Percentiles rank a stretch among this genome's conserved stretches.
phyloP scores from a whole-genome alignment of 2,329 filamentous ascomycete species.

The Xylariaceae sp. region DNA sequence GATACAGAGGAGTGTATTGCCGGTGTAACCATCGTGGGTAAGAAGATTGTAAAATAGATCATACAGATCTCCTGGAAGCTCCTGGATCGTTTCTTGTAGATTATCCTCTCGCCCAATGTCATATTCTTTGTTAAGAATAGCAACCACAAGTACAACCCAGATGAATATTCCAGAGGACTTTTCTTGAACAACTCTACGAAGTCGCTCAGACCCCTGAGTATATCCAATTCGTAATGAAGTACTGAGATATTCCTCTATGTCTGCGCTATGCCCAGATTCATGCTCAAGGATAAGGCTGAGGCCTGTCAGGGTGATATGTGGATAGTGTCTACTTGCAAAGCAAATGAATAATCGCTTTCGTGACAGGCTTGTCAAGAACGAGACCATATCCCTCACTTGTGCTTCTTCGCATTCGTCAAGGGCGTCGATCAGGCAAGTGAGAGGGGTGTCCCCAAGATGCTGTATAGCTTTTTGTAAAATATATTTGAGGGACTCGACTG shows the following conservation, averaged over 20 bases:
- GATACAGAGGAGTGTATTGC: slow-evolving; percentile 6
- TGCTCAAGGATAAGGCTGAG: slow-evolving; percentile 5
- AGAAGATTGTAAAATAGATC: slow-evolving; percentile 10
- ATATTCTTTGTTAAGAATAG: slow-evolving; percentile 10
- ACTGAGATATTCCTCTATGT: slow-evolving; percentile 6
- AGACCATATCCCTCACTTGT: slow-evolving; percentile 41
- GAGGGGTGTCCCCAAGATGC: slow-evolving; percentile 7
- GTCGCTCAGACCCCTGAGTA: not conserved
- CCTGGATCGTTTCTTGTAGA: not conserved
- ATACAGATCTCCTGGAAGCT: slow-evolving; percentile 8
- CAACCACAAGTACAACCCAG: slow-evolving; percentile 12
- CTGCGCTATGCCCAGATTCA: slow-evolving; percentile 4
- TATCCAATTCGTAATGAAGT: not conserved
- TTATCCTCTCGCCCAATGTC: not conserved
- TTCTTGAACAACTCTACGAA: slow-evolving; percentile 4
- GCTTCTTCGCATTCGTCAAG: slow-evolving; percentile 46
- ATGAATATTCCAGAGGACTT: slow-evolving; percentile 13
- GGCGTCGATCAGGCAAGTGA: slow-evolving; percentile 32
- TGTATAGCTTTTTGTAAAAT: slow-evolving; percentile 12
- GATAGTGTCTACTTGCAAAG: slow-evolving; percentile 39
- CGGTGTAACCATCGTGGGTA: not conserved
- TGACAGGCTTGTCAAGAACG: slow-evolving; percentile 39
- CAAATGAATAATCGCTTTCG: slow-evolving; percentile 37
- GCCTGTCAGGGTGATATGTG: slow-evolving; percentile 30
- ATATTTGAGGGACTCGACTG: not conserved